These are phyloP conservation scores for Phytophthora aleatoria DNA, from an alignment of 352 stramenopile genomes.

Conservation along the genomic window DNA sequence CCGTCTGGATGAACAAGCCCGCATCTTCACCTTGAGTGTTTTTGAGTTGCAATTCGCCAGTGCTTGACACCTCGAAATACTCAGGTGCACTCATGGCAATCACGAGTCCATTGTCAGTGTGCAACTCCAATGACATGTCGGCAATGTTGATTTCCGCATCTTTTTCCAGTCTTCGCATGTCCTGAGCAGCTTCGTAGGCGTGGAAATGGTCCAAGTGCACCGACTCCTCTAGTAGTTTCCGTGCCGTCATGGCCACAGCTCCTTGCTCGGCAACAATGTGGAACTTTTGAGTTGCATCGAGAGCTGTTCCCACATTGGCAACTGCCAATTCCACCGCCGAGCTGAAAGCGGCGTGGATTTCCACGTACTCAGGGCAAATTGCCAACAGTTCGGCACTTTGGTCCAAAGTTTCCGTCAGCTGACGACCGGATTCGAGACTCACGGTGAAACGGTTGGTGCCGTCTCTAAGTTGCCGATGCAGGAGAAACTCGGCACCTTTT, in stretches of 20 bases:
- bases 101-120: constrained; percentile 78
- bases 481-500: constrained; percentile 65
- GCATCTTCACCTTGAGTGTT: constrained; percentile 62
- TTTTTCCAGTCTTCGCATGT: constrained; percentile 3
- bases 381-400: constrained; percentile 46
- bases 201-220: constrained; percentile 86
- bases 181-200: constrained; percentile 55
- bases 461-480: constrained; percentile 68
- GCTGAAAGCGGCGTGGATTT: constrained; percentile 64
- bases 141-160: constrained; percentile 26
- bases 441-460: constrained; percentile 79
- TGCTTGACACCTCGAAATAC: constrained; percentile 64
- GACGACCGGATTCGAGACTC: constrained; percentile 61
- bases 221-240: constrained; percentile 65
- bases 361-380: constrained; percentile 60
- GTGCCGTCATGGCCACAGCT: constrained; percentile 47
- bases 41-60: constrained; percentile 46
- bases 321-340: constrained; percentile 57
- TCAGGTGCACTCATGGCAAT: constrained; percentile 75
- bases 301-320: constrained; percentile 52
- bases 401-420: constrained; percentile 35
- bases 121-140: constrained; percentile 71
- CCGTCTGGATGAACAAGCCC: constrained; percentile 68
- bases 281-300: constrained; percentile 65
- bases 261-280: constrained; percentile 43